Evolutionary conservation across 192 early-diverging fungal species (phyloP).

Genomic region (Allomyces macrogynus): DNA sequence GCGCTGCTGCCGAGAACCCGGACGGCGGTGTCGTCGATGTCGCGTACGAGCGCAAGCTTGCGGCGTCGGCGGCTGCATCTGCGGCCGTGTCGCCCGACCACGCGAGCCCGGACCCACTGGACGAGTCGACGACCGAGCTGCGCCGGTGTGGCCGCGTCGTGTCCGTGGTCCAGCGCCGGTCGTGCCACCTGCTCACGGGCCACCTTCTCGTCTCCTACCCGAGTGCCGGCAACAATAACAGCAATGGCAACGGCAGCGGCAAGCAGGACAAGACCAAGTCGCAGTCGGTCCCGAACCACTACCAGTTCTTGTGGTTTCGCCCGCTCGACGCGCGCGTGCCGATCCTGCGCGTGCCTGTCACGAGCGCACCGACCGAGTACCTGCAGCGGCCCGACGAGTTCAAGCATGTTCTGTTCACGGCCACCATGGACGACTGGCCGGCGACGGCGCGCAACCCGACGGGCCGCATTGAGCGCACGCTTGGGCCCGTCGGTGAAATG

Average conservation of each 20-base stretch:
- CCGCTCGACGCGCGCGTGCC: not conserved
- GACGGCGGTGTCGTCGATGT: constrained; percentile 31
- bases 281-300: not conserved
- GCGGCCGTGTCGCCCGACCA: constrained; percentile 5
- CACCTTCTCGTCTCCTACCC: constrained; percentile 12
- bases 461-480: constrained; percentile 41
- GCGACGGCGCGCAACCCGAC: constrained; percentile 47
- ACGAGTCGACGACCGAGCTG: not conserved
- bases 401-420: constrained; percentile 12
- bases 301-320: not conserved
- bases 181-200: constrained; percentile 1
- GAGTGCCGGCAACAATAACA: constrained; percentile 11
- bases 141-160: not conserved
- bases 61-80: constrained; percentile 25
- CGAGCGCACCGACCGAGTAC: not conserved
- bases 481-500: constrained; percentile 61
- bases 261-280: constrained; percentile 5
- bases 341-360: not conserved
- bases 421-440: constrained; percentile 50
- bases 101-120: too few relatives aligned
- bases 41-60: constrained; percentile 23
- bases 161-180: not conserved
- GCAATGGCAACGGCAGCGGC: constrained; percentile 7
- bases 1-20: constrained; percentile 19
- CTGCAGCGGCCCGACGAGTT: not conserved